A percentile compares a stretch with the other conserved stretches of the same genome.
Conservation (phyloP, 345 rosid genomes). For the Eucalyptus albens region DNA sequence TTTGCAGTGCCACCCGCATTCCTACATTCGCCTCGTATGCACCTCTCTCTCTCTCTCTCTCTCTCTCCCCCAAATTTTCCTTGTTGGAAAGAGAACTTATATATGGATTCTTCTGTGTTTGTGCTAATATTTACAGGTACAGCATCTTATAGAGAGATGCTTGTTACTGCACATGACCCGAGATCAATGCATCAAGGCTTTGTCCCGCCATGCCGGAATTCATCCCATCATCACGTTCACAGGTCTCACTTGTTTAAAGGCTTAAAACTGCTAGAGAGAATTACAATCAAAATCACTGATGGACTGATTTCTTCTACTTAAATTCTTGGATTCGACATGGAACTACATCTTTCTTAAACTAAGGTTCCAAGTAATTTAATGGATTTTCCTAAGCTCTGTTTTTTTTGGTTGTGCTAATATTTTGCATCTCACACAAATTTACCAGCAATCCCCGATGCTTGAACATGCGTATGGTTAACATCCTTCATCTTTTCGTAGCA, state of each 20-base stretch:
- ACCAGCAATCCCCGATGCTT: neutral
- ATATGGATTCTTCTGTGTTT: neutral
- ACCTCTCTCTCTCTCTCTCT: neutral
- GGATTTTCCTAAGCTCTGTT: neutral
- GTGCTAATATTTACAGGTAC: conserved; percentile 32
- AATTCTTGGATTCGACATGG: neutral
- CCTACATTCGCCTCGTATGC: conserved; percentile 61
- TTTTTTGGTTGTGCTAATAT: neutral
- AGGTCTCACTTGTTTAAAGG: conserved; percentile 4
- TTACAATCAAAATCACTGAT: neutral
- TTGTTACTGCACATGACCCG: conserved; percentile 59
- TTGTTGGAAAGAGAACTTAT: neutral
- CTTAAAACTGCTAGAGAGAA: neutral
- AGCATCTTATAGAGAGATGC: conserved; percentile 79
- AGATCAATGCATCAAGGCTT: conserved; percentile 61
- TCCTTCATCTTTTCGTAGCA: neutral
- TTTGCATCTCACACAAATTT: neutral
- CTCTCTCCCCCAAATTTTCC: neutral
- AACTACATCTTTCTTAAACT: neutral
- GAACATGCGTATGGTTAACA: neutral
- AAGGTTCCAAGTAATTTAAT: neutral
- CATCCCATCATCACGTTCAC: conserved; percentile 59
- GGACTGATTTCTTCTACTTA: neutral
- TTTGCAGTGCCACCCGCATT: conserved; percentile 67
- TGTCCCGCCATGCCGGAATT: conserved; percentile 47